phyloP scores from a whole-genome alignment of 2,329 filamentous ascomycete genomes.

The Cordyceps cateniannulata region DNA sequence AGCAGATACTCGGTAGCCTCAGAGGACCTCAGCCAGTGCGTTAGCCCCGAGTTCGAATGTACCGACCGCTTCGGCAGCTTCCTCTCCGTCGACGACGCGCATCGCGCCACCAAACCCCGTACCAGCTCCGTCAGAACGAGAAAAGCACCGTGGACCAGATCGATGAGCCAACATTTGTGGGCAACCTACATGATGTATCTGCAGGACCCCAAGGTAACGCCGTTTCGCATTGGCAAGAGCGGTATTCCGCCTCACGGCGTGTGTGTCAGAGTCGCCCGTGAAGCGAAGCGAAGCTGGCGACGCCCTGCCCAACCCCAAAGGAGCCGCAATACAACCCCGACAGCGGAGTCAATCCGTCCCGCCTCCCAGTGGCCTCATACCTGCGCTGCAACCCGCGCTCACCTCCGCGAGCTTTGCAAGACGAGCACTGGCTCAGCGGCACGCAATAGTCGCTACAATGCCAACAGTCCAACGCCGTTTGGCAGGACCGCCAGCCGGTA shows the following conservation, averaged over 20 bases:
- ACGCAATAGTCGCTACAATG: slow-evolving; percentile 40
- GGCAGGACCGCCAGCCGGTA: slow-evolving; percentile 42
- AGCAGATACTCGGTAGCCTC: slow-evolving; percentile 51
- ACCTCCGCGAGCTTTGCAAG: slow-evolving; percentile 58
- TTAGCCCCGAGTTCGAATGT: slow-evolving; percentile 40
- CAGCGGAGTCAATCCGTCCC: slow-evolving; percentile 36
- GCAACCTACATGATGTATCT: slow-evolving; percentile 58
- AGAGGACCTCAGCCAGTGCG: slow-evolving; percentile 46
- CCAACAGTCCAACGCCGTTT: slow-evolving; percentile 51
- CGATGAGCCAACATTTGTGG: slow-evolving; percentile 62
- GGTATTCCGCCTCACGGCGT: slow-evolving; percentile 60
- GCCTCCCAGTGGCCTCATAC: slow-evolving; percentile 60
- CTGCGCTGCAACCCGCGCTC: slow-evolving; percentile 53
- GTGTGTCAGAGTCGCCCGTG: slow-evolving; percentile 57
- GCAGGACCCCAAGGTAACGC: slow-evolving; percentile 61
- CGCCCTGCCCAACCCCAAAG: slow-evolving; percentile 37
- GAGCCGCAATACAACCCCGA: slow-evolving; percentile 48
- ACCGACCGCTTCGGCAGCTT: slow-evolving; percentile 20
- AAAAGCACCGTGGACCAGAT: slow-evolving; percentile 56
- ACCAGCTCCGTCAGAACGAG: slow-evolving; percentile 27
- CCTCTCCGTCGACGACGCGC: slow-evolving; percentile 23
- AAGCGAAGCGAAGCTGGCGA: slow-evolving; percentile 61
- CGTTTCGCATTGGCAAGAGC: slow-evolving; percentile 57
- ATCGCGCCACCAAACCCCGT: slow-evolving; percentile 25
- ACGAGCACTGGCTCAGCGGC: slow-evolving; percentile 40